These are phyloP conservation scores for Aspergillus luchuensis DNA, from an alignment of 2,329 filamentous ascomycete species.

Conservation along the genomic window DNA sequence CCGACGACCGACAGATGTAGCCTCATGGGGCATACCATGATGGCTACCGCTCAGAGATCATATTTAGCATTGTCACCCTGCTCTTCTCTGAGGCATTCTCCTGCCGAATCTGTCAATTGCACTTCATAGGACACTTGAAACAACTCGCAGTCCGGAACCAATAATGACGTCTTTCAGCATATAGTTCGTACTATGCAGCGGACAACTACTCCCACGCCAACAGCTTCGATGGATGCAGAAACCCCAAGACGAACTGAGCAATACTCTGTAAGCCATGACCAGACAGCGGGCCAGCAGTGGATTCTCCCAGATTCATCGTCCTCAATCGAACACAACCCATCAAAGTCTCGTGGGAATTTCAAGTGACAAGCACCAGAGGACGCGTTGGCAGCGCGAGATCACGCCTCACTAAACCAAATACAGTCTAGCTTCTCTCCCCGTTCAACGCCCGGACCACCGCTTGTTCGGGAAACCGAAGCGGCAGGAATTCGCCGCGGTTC, in stretches of 20 bases:
- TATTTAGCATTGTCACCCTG: too few species aligned
- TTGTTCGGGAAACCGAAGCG: conserved; percentile 28
- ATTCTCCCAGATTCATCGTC: conserved; percentile 31
- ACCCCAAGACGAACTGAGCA: conserved; percentile 41
- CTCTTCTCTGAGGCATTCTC: too few species aligned
- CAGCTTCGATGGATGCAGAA: conserved; percentile 39
- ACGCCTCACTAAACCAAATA: conserved; percentile 21
- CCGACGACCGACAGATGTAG: conserved; percentile 44
- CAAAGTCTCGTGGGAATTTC: conserved; percentile 10
- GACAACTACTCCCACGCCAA: conserved; percentile 39
- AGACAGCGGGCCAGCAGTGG: conserved; percentile 36
- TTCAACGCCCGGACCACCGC: conserved; percentile 30
- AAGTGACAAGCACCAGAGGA: conserved; percentile 12
- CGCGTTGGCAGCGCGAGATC: conserved; percentile 28
- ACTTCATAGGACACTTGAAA: conserved; percentile 37
- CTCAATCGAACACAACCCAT: background rate
- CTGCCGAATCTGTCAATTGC: too few species aligned
- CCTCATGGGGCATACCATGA: conserved; percentile 39
- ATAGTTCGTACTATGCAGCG: conserved; percentile 27
- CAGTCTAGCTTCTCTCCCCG: conserved; percentile 15
- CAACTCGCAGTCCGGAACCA: background rate
- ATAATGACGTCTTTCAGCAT: background rate
- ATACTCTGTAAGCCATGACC: conserved; percentile 41
- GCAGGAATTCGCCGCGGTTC: background rate
- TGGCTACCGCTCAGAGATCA: too few species aligned